Percentiles rank a stretch among this genome's conserved stretches.
phyloP scores from a whole-genome alignment of 176 grass and related monocot genomes.

The Triticum monococcum region DNA sequence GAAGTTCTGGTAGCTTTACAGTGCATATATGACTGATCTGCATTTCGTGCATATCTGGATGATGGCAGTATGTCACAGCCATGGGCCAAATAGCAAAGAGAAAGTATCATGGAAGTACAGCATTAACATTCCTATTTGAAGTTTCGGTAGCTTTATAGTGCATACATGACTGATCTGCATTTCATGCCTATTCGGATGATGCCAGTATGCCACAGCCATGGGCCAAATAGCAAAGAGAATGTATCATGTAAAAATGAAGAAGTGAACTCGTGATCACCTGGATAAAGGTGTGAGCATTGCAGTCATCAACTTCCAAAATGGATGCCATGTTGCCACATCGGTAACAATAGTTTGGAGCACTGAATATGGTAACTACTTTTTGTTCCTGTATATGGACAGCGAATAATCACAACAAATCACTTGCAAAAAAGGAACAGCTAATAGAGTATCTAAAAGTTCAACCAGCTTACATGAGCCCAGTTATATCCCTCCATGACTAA shows the following conservation, averaged over 20 bases:
- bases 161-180: neutral
- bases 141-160: neutral
- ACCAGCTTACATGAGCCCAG: constrained; percentile 89
- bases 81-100: neutral
- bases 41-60: neutral
- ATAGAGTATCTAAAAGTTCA: constrained; percentile 20
- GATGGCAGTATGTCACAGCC: neutral
- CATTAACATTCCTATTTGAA: neutral
- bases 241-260: neutral
- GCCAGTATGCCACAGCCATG: neutral
- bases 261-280: constrained; percentile 51
- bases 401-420: constrained; percentile 9
- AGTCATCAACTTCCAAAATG: constrained; percentile 96
- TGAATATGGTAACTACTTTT: constrained; percentile 99
- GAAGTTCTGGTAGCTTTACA: no score
- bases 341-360: constrained; percentile 98
- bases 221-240: neutral
- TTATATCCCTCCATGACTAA: constrained; percentile 98
- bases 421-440: constrained; percentile 20
- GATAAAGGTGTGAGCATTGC: constrained; percentile 87
- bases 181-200: neutral
- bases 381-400: constrained; percentile 61
- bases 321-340: constrained; percentile 97
- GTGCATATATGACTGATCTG: neutral
- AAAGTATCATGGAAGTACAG: neutral